Base-by-base conservation (phyloP, 768 basidiomycete species). In the Guyanaporus albipodus region DNA sequence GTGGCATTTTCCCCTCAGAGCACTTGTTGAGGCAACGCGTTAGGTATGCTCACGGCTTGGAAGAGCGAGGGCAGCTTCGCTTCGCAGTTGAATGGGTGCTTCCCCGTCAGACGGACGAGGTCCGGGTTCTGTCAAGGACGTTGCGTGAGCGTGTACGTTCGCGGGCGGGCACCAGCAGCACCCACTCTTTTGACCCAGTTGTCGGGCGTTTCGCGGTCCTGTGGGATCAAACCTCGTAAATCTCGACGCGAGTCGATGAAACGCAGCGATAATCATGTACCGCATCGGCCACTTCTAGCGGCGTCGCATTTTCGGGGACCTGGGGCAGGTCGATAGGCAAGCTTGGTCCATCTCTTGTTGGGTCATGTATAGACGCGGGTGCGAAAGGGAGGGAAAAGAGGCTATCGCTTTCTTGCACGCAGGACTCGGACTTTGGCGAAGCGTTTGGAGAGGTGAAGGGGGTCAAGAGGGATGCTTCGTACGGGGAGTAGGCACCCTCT, bases 41-140 rank as follows among this genome's bases (percentile, higher is more conserved):
- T 26, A 1, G 24, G 23, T 19, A 29, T 19, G 31, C 68, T 50
- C 41, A 71, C 72, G 2, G 64, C 62, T 4, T 64, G 48, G 50
- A 74, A 77, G 4, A 82, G 64, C 19, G 62, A 63, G n/a, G 63
- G 61, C 14, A 82, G 63, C 17, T 58, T 67, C 1, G 78, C 68
- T 57, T 83, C 82, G 24, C 62, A 53, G 59, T 83, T 84, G 70
- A 82, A 80, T 1, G 82, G 82, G 57, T 82, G 82, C 50, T 76
- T 73, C 21, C 78, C 78, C 5, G 80, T 83, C 42, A 81, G 54
- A 3, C 77, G 71, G 19, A 81, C 63, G 35, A 80, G 69, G 22
- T 56, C 49, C 0, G 68, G 64, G 35, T 72, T 59, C 53, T 67
- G 17, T 1, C 23, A 28, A 22, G 19, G 8, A 23, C n/a, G 29